Evolutionary conservation across 768 basidiomycete genomes (phyloP), one percentile per base, ranked within the genome.

Genomic region (Pulveroboletus sp.): DNA sequence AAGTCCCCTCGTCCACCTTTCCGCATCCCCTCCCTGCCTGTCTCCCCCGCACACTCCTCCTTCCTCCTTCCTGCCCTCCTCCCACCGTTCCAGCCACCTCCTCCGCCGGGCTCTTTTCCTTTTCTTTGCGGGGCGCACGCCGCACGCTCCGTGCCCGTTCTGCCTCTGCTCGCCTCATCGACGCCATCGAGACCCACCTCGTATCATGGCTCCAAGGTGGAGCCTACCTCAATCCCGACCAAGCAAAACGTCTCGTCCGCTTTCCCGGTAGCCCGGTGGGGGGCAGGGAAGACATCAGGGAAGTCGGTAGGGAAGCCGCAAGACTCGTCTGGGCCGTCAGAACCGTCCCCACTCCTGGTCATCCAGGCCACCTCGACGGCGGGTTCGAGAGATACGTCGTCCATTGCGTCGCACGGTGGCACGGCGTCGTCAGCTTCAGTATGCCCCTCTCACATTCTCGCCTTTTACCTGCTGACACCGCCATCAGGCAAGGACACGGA

Each of bases 381-480:
- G 74, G 81, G 0, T 91, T 90, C 69, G 81, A 85, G 24, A 76
- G 90, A 27, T 91, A 88, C 58, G 79, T 91, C 39, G 81, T 91
- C 6, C 90, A 93, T 55, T 91, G 89, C 55, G 84, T 86, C 50
- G 87, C 88, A 35, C 74, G 89, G 32, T 91, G 85, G 66, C 80
- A 90, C 64, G 81, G 82, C 49, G 66, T 92, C 50, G 84, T 91
- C 58, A 87, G 85, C 69, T 92, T 83, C 73, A 91, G 88, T 88
- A 65, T 58, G 86, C 53, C 27, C 12, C 31, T 38, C 12, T n/a
- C n/a, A 4, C n/a, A 9, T 20, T 8, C 23, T 29, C 23, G 12
- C 36, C 32, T 44, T 46, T 32, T 31, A 16, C 40, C 14, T 10
- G 2, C 43, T 57, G 19, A 55, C 31, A 11, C 37, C 37, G 2